Conservation (phyloP, 352 stramenopile species). For the Aphanomyces invadans region DNA sequence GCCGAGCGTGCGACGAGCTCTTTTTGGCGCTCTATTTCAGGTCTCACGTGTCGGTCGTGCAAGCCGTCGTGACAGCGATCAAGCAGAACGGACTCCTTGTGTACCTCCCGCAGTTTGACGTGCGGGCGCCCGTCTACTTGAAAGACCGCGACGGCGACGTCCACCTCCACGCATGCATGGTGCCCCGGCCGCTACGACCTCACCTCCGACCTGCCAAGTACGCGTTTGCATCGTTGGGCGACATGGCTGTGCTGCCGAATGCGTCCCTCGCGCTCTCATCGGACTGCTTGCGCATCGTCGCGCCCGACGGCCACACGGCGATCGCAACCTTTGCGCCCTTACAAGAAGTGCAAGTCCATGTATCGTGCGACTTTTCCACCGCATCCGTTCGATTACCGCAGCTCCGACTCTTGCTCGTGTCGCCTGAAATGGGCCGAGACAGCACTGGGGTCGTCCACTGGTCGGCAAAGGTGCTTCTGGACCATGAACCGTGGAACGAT, state of each 20-base stretch:
- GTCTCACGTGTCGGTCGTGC: conserved; percentile 68
- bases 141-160: conserved; percentile 77
- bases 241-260: conserved; percentile 58
- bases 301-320: background rate
- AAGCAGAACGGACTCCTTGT: conserved; percentile 90
- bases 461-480: conserved; percentile 25
- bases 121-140: conserved; percentile 88
- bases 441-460: background rate
- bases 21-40: conserved; percentile 92
- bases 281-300: conserved; percentile 25
- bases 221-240: conserved; percentile 46
- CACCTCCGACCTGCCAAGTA: conserved; percentile 50
- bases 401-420: conserved; percentile 61
- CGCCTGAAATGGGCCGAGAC: conserved; percentile 32
- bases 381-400: conserved; percentile 67
- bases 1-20: conserved; percentile 82
- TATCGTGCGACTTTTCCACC: conserved; percentile 64
- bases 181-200: conserved; percentile 15
- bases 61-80: conserved; percentile 84
- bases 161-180: conserved; percentile 56
- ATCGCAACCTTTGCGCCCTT: conserved; percentile 11
- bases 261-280: conserved; percentile 29
- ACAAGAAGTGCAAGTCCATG: conserved; percentile 44
- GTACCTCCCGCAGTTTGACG: conserved; percentile 89
- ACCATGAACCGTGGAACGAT: background rate